Conservation (phyloP, 75 land plant species). For the Cunninghamia lanceolata region DNA sequence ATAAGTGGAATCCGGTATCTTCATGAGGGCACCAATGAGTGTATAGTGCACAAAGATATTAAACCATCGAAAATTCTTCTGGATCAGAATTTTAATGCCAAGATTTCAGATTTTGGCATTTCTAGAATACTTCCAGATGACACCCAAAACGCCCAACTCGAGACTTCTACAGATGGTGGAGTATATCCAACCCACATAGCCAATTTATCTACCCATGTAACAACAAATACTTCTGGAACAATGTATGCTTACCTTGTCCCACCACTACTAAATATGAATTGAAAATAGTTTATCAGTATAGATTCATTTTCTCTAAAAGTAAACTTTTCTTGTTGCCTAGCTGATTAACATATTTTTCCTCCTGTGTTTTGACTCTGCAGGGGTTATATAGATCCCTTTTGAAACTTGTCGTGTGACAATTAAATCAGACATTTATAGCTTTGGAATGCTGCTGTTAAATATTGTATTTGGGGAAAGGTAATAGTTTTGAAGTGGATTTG, state of each 20-base stretch:
- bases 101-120: slow-evolving; percentile 55
- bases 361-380: too few species aligned
- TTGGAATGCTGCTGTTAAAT: too few species aligned
- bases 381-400: too few species aligned
- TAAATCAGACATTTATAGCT: too few species aligned
- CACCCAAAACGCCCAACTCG: not conserved
- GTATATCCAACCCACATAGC: not conserved
- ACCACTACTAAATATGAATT: not conserved
- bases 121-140: slow-evolving; percentile 22
- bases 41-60: slow-evolving; percentile 60
- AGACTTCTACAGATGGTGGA: not conserved
- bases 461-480: too few species aligned
- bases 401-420: too few species aligned
- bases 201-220: not conserved
- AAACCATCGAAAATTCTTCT: slow-evolving; percentile 48
- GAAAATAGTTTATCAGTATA: not conserved
- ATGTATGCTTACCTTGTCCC: not conserved
- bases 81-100: slow-evolving; percentile 39
- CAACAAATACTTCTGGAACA: not conserved
- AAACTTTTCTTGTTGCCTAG: too few species aligned
- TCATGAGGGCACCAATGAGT: slow-evolving; percentile 53
- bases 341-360: too few species aligned
- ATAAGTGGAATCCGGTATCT: slow-evolving; percentile 56
- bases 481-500: too few species aligned
- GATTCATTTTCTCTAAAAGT: not conserved